Percentiles rank a stretch among this genome's conserved stretches.
These are phyloP conservation scores for Dendrocalamus sinicus DNA, from an alignment of 176 grass and related monocot species.

Conservation along the genomic window DNA sequence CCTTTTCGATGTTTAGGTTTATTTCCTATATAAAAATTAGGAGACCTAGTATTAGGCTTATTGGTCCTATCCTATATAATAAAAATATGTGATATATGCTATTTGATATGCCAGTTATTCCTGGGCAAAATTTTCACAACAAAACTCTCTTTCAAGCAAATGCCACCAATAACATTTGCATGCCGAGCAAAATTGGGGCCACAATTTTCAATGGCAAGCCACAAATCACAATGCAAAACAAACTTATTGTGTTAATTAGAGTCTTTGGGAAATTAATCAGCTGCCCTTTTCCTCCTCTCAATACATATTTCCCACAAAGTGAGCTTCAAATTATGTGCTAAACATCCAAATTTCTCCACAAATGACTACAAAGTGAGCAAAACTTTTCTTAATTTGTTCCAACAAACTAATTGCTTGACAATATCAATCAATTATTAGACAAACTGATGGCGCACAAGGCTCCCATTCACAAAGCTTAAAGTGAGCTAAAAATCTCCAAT, in stretches of 20 bases:
- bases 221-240: neutral
- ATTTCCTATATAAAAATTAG: neutral
- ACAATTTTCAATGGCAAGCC: neutral
- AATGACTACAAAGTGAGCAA: neutral
- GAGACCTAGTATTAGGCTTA: neutral
- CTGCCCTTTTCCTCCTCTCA: neutral
- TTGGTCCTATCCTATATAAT: neutral
- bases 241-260: constrained; percentile 9
- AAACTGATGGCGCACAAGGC: neutral
- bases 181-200: neutral
- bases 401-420: neutral
- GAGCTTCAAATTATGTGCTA: neutral
- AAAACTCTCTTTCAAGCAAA: neutral
- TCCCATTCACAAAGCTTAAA: neutral
- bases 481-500: too few species aligned
- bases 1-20: neutral
- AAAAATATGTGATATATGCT: neutral
- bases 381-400: neutral
- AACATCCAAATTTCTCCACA: neutral
- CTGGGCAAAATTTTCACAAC: neutral
- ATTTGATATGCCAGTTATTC: neutral
- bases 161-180: neutral
- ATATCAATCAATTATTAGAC: neutral
- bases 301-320: neutral
- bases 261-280: neutral